These are phyloP conservation scores for Cylindrotheca closterium DNA, from an alignment of 108 stramenopile genomes.

Conservation along the genomic window DNA sequence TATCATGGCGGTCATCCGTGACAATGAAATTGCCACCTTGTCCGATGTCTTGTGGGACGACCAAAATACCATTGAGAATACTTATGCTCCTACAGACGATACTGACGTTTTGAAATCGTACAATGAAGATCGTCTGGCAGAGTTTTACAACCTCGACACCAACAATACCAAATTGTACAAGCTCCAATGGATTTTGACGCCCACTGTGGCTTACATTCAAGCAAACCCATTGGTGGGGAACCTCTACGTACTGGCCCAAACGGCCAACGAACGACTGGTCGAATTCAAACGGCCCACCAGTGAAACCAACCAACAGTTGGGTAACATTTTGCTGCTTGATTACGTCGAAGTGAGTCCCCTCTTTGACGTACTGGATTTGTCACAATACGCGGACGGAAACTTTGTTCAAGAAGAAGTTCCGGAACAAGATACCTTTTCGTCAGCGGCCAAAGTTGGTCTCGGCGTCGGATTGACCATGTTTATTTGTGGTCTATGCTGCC, in stretches of 20 bases:
- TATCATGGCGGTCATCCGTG: not conserved
- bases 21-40: not conserved
- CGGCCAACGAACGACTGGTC: not conserved
- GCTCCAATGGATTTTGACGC: not conserved
- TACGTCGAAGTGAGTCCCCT: not conserved
- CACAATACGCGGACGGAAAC: not conserved
- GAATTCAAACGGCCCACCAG: not conserved
- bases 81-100: not conserved
- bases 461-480: not conserved
- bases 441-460: not conserved
- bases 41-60: not conserved
- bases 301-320: not conserved
- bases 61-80: not conserved
- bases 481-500: not conserved
- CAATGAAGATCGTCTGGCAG: not conserved
- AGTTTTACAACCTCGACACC: not conserved
- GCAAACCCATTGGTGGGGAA: not conserved
- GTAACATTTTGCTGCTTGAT: not conserved
- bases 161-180: not conserved
- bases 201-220: not conserved
- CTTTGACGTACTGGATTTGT: not conserved
- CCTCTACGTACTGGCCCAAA: not conserved
- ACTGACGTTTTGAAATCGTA: not conserved
- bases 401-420: not conserved
- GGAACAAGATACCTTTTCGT: not conserved